Evolutionary conservation across 768 basidiomycete species (phyloP).

Genomic region (Lentinula edodes): DNA sequence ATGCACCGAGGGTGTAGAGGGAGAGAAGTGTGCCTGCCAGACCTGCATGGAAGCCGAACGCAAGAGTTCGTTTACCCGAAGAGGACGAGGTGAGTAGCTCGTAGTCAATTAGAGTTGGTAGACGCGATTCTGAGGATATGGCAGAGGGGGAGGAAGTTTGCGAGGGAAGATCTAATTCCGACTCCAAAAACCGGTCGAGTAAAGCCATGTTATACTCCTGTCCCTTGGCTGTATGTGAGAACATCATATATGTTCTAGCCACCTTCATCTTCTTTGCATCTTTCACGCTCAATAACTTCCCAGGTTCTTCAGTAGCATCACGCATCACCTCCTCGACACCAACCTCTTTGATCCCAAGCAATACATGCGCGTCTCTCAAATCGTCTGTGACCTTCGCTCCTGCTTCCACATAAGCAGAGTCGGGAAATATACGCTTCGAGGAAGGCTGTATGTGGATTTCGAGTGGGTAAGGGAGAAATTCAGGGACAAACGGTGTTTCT

Average conservation of each 20-base stretch:
- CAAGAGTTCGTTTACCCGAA: constrained; percentile 72
- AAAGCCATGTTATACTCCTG: constrained; percentile 83
- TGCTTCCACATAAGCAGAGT: constrained; percentile 63
- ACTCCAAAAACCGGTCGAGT: constrained; percentile 52
- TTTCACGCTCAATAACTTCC: neutral
- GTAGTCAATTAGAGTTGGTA: constrained; percentile 72
- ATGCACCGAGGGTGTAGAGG: constrained; percentile 65
- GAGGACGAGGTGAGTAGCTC: constrained; percentile 62
- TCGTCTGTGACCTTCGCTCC: constrained; percentile 62
- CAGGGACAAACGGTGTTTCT: neutral
- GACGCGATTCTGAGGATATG: constrained; percentile 6
- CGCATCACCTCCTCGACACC: constrained; percentile 58
- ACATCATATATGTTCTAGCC: constrained; percentile 80
- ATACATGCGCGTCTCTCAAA: constrained; percentile 63
- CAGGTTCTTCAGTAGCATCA: constrained; percentile 25
- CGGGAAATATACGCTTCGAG: constrained; percentile 58
- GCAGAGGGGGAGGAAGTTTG: neutral
- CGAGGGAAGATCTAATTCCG: neutral
- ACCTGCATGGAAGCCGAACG: constrained; percentile 94
- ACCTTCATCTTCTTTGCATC: neutral
- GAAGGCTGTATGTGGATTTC: neutral
- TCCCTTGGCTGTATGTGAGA: constrained; percentile 88
- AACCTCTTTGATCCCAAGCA: constrained; percentile 88
- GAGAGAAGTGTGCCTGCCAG: constrained; percentile 79
- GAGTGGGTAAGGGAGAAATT: neutral